These are phyloP conservation scores for Trichoderma harzianum DNA, from an alignment of 2,329 filamentous ascomycete species.

Conservation along the genomic window DNA sequence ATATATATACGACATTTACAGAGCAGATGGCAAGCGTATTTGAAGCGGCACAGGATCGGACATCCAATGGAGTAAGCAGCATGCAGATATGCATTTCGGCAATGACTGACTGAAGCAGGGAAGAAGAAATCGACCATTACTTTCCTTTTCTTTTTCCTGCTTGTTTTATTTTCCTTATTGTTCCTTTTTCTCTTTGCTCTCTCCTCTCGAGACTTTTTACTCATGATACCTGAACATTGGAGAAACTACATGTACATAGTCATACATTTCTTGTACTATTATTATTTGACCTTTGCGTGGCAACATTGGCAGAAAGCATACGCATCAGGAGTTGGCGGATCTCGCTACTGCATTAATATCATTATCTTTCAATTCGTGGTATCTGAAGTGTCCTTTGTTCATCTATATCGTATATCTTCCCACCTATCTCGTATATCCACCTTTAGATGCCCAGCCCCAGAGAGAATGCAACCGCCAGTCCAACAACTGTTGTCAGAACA, in stretches of 20 bases:
- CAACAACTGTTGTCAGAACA: slow-evolving; percentile 36
- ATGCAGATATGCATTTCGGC: background rate
- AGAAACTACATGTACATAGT: slow-evolving; percentile 4
- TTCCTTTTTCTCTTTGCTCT: background rate
- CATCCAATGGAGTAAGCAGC: slow-evolving; percentile 10
- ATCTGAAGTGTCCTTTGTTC: background rate
- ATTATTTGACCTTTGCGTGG: slow-evolving; percentile 4
- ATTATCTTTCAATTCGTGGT: slow-evolving; percentile 15
- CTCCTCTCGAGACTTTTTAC: background rate
- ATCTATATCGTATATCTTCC: background rate
- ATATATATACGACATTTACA: slow-evolving; percentile 8
- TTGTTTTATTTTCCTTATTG: background rate
- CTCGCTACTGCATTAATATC: slow-evolving; percentile 9
- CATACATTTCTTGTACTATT: slow-evolving; percentile 15
- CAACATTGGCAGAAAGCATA: slow-evolving; percentile 6
- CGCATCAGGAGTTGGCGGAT: slow-evolving; percentile 12
- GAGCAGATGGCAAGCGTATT: slow-evolving; percentile 4
- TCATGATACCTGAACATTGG: slow-evolving; percentile 17
- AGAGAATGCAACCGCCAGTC: slow-evolving; percentile 38
- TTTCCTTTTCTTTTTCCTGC: background rate
- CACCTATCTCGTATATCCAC: background rate
- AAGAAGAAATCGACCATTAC: background rate
- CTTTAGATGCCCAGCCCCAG: slow-evolving; percentile 37
- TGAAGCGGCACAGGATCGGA: background rate
- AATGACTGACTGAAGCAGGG: slow-evolving; percentile 10